phyloP scores from a whole-genome alignment of 345 rosid genomes.

The Eucalyptus curtisii region DNA sequence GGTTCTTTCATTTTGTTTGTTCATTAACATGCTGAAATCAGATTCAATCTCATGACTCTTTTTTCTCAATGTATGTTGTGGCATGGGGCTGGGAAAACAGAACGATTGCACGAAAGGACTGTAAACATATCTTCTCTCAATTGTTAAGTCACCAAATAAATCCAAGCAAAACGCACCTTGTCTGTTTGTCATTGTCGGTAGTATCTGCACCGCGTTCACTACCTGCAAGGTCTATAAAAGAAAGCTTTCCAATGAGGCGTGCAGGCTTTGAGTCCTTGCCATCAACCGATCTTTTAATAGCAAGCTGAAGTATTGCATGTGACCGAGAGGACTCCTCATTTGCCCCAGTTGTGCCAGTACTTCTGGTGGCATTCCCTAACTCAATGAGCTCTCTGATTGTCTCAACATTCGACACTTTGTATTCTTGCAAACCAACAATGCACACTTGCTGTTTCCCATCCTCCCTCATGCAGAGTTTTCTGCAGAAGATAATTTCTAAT shows the following conservation, averaged over 20 bases:
- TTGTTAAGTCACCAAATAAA: neutral
- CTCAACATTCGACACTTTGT: constrained; percentile 44
- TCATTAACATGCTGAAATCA: neutral
- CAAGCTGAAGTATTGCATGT: constrained; percentile 65
- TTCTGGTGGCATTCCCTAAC: constrained; percentile 50
- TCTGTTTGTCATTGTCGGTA: constrained; percentile 58
- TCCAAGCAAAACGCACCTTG: constrained; percentile 22
- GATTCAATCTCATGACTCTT: neutral
- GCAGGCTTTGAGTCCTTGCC: constrained; percentile 40
- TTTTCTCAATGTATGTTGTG: neutral
- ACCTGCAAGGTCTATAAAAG: constrained; percentile 63
- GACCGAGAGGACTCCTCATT: constrained; percentile 67
- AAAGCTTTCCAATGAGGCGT: constrained; percentile 42
- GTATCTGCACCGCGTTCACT: constrained; percentile 78
- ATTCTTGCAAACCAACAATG: constrained; percentile 58
- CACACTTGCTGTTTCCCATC: constrained; percentile 65
- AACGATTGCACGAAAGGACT: neutral
- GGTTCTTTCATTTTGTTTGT: neutral
- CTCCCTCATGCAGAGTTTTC: constrained; percentile 66
- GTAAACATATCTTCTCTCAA: neutral
- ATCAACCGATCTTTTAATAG: constrained; percentile 36
- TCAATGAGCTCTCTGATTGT: constrained; percentile 42
- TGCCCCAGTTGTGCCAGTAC: constrained; percentile 55
- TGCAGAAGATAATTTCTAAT: constrained; percentile 1
- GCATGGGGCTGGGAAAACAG: neutral